Base-by-base conservation (phyloP, 2,329 filamentous ascomycete genomes). In the Ceratocystis papillata region DNA sequence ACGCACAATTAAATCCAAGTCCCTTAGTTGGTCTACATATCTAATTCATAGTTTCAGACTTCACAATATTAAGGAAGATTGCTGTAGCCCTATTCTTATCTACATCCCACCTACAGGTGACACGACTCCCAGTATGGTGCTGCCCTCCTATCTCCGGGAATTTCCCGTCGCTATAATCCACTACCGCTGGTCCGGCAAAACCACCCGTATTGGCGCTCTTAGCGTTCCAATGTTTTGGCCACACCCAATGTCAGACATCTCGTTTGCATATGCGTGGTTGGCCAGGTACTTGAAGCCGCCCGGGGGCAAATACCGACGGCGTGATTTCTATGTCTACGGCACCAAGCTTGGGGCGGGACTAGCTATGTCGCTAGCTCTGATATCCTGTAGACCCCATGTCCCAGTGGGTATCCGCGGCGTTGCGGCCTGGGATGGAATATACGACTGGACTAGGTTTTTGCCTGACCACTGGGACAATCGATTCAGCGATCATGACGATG, bases 391-490 rank as follows among this genome's bases (percentile, higher is more conserved):
- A 57, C 70, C 74, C 1, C 74, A 79, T 65, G 70, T 74, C 15
- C 73, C 70, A 41, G 77, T 82, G 70, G 76, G 75, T 48, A 75
- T 86, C 55, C 77, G 80, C 8, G 83, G 83, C 6, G 72, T 85
- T 41, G 74, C 83, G 17, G 78, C 79, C 6, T 80, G 80, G 73
- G 83, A 87, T 69, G 84, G 83, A 53, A 78, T 87, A 67, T 87
- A 84, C 74, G 81, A 87, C 74, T 87, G 84, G 84, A 83, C 82
- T 66, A 81, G 77, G 72, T 82, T 85, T 67, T 76, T 84, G 10
- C 80, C 80, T 0, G 78, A 80, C 69, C 80, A 84, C 67, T 77
- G 75, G 5, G 73, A 78, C 68, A 78, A 82, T 69, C 67, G 20
- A 46, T 28, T 53, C 22, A 57, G 25, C 53, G 30, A 59, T 8